Conservation (phyloP, 768 basidiomycete genomes). For the Vararia minispora region DNA sequence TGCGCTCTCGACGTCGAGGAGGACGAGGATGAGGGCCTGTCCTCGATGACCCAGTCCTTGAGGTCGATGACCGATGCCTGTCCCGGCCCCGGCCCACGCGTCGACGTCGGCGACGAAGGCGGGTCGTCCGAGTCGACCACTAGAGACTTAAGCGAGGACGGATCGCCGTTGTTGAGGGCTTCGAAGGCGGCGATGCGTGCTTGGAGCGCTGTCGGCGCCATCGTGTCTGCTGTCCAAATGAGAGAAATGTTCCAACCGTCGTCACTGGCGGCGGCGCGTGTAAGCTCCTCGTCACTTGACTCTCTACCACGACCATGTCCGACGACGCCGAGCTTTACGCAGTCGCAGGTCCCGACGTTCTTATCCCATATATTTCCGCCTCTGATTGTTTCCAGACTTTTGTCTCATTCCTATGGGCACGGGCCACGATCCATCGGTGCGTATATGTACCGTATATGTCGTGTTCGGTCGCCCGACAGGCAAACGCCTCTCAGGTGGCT, state of each 20-base stretch:
- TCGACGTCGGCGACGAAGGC: conserved; percentile 6
- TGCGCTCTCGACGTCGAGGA: conserved; percentile 12
- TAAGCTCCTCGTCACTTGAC: neutral
- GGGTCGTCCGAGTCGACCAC: conserved; percentile 2
- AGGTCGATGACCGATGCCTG: conserved; percentile 56
- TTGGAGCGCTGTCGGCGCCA: conserved; percentile 10
- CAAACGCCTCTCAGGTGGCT: conserved; percentile 41
- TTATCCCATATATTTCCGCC: neutral
- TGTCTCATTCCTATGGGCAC: conserved; percentile 85
- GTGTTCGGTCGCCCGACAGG: neutral
- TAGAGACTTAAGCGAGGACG: conserved; percentile 8
- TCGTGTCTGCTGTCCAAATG: neutral
- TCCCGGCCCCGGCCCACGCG: no score
- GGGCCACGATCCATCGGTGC: conserved; percentile 48
- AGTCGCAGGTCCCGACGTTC: conserved; percentile 49
- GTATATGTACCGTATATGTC: conserved; percentile 9
- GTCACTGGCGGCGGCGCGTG: neutral
- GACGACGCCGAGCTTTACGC: conserved; percentile 58
- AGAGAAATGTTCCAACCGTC: neutral
- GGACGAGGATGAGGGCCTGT: conserved; percentile 26
- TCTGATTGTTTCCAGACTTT: conserved; percentile 46
- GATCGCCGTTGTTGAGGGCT: conserved; percentile 7
- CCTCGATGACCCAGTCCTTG: conserved; percentile 60
- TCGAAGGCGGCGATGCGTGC: conserved; percentile 14
- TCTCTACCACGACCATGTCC: neutral